These are phyloP conservation scores for Pisolithus orientalis DNA, from an alignment of 768 basidiomycete genomes.

Conservation along the genomic window DNA sequence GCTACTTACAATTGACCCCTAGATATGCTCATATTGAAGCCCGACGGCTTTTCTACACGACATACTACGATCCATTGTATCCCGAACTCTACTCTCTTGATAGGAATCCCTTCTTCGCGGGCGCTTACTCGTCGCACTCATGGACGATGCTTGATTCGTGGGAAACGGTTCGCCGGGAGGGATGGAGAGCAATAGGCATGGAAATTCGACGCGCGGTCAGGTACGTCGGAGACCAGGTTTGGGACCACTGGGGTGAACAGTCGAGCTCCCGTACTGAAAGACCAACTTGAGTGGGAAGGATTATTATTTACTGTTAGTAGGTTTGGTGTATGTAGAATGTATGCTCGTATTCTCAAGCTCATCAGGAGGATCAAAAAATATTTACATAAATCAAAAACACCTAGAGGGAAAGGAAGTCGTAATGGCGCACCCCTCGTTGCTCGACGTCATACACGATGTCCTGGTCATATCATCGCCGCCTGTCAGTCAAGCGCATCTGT, in stretches of 20 bases:
- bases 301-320: background rate
- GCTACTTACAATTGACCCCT: conserved; percentile 15
- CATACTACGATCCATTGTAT: conserved; percentile 74
- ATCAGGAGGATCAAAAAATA: too few relatives aligned
- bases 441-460: conserved; percentile 22
- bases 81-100: conserved; percentile 58
- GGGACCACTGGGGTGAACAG: conserved; percentile 39
- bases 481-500: conserved; percentile 19
- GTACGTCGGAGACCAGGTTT: conserved; percentile 34
- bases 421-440: conserved; percentile 17
- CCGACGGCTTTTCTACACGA: conserved; percentile 57
- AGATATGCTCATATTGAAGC: conserved; percentile 43
- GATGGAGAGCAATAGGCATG: conserved; percentile 32
- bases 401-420: too few relatives aligned
- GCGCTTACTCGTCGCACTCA: conserved; percentile 31
- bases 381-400: too few relatives aligned
- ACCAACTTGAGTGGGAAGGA: conserved; percentile 19
- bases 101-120: conserved; percentile 17
- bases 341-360: too few relatives aligned
- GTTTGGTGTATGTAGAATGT: too few relatives aligned
- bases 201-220: conserved; percentile 35
- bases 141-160: conserved; percentile 34
- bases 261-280: conserved; percentile 15
- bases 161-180: conserved; percentile 34
- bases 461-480: conserved; percentile 16